phyloP scores from a whole-genome alignment of 2,329 filamentous ascomycete species.

The Cercospora beticola region DNA sequence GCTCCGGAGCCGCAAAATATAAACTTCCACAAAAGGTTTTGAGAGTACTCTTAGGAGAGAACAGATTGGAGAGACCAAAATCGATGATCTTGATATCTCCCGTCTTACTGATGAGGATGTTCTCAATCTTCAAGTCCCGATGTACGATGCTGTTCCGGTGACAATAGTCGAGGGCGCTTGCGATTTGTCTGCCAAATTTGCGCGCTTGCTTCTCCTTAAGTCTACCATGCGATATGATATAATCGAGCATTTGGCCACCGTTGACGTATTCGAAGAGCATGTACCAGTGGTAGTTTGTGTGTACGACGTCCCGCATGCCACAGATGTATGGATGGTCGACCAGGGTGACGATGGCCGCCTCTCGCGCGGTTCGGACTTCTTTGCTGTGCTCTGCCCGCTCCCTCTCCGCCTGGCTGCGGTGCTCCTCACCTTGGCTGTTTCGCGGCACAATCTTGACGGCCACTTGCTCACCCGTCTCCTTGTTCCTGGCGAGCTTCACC shows the following conservation, averaged over 20 bases:
- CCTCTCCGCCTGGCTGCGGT: slow-evolving; percentile 67
- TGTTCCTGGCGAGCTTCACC: slow-evolving; percentile 90
- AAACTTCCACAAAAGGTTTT: slow-evolving; percentile 98
- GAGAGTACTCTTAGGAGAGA: slow-evolving; percentile 77
- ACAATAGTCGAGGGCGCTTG: slow-evolving; percentile 93
- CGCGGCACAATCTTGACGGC: slow-evolving; percentile 97
- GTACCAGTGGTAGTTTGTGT: slow-evolving; percentile 98
- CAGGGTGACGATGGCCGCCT: slow-evolving; percentile 93
- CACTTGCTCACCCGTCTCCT: slow-evolving; percentile 88
- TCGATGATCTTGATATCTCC: slow-evolving; percentile 99
- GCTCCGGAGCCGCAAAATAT: slow-evolving; percentile 94
- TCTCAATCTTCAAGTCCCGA: slow-evolving; percentile 96
- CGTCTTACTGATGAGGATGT: slow-evolving; percentile 98
- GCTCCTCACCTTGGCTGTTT: slow-evolving; percentile 76
- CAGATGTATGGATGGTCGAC: slow-evolving; percentile 95
- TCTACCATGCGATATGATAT: slow-evolving; percentile 97
- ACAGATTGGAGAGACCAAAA: slow-evolving; percentile 95
- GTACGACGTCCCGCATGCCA: slow-evolving; percentile 89
- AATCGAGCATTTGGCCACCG: slow-evolving; percentile 98
- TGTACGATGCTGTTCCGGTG: slow-evolving; percentile 98
- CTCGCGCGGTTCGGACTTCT: slow-evolving; percentile 89
- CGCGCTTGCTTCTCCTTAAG: slow-evolving; percentile 97
- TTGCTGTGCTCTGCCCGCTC: slow-evolving; percentile 95
- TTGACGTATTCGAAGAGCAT: slow-evolving; percentile 99
- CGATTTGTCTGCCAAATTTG: slow-evolving; percentile 96